Evolutionary conservation across 208 protist genomes (phyloP).

Genomic region (Leishmania arabica): DNA sequence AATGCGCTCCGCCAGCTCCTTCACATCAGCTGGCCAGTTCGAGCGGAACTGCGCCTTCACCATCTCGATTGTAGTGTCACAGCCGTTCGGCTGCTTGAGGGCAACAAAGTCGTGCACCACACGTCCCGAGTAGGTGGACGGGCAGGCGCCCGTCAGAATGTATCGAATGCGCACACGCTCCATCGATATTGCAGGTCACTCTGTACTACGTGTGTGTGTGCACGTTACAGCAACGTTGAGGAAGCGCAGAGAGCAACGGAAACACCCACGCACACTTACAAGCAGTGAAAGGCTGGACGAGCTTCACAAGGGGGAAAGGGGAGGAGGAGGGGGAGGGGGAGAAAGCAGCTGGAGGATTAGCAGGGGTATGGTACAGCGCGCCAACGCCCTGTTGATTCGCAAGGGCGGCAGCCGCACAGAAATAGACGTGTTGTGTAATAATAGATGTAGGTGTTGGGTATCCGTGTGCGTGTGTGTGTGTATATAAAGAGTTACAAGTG

Average conservation of each 20-base stretch:
- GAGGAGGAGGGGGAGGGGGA: background rate
- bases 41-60: slow-evolving; percentile 53
- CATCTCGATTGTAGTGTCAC: slow-evolving; percentile 41
- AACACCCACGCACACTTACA: background rate
- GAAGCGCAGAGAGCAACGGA: background rate
- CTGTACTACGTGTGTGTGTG: background rate
- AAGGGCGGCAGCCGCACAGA: background rate
- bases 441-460: background rate
- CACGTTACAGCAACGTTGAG: background rate
- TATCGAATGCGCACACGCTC: slow-evolving; percentile 57
- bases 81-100: slow-evolving; percentile 41
- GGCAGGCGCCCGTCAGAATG: slow-evolving; percentile 72
- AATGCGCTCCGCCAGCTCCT: slow-evolving; percentile 52
- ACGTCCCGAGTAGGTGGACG: slow-evolving; percentile 54
- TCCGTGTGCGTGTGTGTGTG: background rate
- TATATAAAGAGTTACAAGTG: background rate
- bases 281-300: background rate
- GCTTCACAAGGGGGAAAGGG: background rate
- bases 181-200: slow-evolving; percentile 10
- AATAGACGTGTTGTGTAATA: background rate
- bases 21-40: slow-evolving; percentile 65
- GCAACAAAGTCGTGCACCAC: slow-evolving; percentile 63
- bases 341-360: background rate
- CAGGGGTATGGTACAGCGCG: background rate
- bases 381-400: no score